Evolutionary conservation across 345 rosid genomes (phyloP), one percentile per base, ranked within the genome.

Genomic region (Odontarrhena argentea): DNA sequence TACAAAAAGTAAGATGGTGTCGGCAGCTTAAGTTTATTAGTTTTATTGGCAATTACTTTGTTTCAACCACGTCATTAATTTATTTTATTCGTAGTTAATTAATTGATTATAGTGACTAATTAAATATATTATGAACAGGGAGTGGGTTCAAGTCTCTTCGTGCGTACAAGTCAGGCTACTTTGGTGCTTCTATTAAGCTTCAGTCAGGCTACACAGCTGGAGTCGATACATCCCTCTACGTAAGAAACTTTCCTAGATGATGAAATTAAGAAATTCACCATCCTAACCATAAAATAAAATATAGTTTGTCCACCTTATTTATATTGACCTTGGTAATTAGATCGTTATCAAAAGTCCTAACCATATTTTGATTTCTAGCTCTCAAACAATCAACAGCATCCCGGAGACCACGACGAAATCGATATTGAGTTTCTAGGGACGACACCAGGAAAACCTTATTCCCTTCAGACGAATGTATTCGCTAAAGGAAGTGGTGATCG

Each of bases 181-280:
- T 93, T 52, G 88, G 96, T 56, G 90, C 96, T 24, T 81, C 86
- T 40, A 65, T 93, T 63, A 90, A 88, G 79, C 91, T 93, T 51
- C 98, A 93, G 35, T 5, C 96, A 11, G 98, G 97, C 35, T 93
- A 86, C 66, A 93, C 97, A 25, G 98, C 98, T 7, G 98, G 98
- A 74, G 97, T 93, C 35, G 83, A 82, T 61, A 89, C 98, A 30
- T 88, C 87, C 15, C 68, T 93, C 59, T 90, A 90, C 42, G 97
- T 93, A 65, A 78, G 83, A 58, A 45, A 4, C 24, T 8, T 2
- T 11, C 55, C 46, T 25, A 43, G 40, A 57, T 56, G 1, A 12
- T 50, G 6, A 5, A 32, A 56, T 42, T 40, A 32, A 12, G 22
- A 18, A 18, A 18, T 18, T 18, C 22, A 18, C 22, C 22, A 18